Evolutionary conservation across 1,139 yeast genomes (phyloP), one percentile per base, ranked within the genome.

Genomic region (Sugiyamaella pinicola): DNA sequence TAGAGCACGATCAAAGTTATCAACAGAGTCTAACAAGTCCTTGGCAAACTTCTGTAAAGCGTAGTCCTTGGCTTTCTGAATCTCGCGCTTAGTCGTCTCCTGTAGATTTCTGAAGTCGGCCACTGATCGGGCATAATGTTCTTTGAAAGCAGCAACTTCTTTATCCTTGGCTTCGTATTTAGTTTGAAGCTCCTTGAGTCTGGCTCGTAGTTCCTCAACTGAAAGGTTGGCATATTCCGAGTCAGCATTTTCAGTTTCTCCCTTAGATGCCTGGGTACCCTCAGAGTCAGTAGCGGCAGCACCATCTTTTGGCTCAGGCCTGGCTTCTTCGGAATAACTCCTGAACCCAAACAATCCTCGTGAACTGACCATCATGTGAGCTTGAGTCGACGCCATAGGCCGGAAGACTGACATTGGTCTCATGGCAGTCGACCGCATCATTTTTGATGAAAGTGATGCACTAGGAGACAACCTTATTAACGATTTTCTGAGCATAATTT

Each of bases 51-150:
- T 90, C 71, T 90, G 96, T 61, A 91, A 78, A 1, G 97, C 97
- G 74, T 84, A 91, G 69, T 88, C 96, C 69, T 80, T 85, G 46
- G 96, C 91, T 74, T 87, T 87, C 71, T 86, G 85, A 49, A 88
- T 77, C 69, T 91, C 97, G 61, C 87, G 81, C 73, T 86, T 86
- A 59, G 97, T 89, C 46, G 93, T 84, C 66, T 87, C 95, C 76
- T 91, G 97, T 64, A 91, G 77, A 74, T 87, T 89, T 66, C 96
- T 84, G 84, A 89, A 91, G 70, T 91, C 97, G 21, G 97, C 96
- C 53, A 89, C 79, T 28, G 96, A 82, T 64, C 96, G 82, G 56
- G 89, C 79, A 67, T 87, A 85, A 64, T 84, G 84, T 71, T 89
- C 95, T 73, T 88, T 89, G 76, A 87, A 75, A 63, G 85, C 87